These are phyloP conservation scores for Boletellus sp. DNA, from an alignment of 768 basidiomycete genomes.

Conservation along the genomic window DNA sequence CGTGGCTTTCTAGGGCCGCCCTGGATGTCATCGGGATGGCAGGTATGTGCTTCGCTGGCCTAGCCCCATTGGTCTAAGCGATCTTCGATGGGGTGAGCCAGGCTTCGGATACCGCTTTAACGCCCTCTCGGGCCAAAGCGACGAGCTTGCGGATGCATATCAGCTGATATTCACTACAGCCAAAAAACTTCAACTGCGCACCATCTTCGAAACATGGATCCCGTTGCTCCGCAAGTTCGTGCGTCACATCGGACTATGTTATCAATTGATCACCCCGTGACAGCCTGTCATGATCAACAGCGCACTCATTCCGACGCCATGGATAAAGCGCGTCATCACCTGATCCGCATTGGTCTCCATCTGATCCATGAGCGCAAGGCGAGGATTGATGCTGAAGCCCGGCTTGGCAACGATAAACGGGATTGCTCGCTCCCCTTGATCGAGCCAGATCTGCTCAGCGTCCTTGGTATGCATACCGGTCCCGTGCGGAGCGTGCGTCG, in stretches of 20 bases:
- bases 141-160: conserved; percentile 56
- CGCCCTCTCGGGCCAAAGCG: conserved; percentile 44
- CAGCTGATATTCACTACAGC: conserved; percentile 51
- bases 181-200: conserved; percentile 48
- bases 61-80: neutral
- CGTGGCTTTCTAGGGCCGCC: conserved; percentile 64
- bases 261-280: conserved; percentile 5
- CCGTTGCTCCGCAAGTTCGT: conserved; percentile 53
- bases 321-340: conserved; percentile 41
- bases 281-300: conserved; percentile 28
- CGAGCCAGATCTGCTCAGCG: conserved; percentile 47
- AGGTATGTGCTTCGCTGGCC: conserved; percentile 31
- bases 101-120: conserved; percentile 58
- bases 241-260: conserved; percentile 9
- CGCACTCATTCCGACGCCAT: conserved; percentile 44
- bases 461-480: conserved; percentile 40
- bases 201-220: conserved; percentile 56
- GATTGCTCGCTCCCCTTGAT: conserved; percentile 7
- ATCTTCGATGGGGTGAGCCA: conserved; percentile 13
- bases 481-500: neutral
- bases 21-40: conserved; percentile 78
- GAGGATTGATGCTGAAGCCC: conserved; percentile 31
- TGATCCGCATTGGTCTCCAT: conserved; percentile 50
- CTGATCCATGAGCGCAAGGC: conserved; percentile 50
- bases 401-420: conserved; percentile 14